Percentiles rank a stretch among this genome's conserved stretches.
phyloP scores from a whole-genome alignment of 805 yeast genomes.

The Ogataea glucozyma region DNA sequence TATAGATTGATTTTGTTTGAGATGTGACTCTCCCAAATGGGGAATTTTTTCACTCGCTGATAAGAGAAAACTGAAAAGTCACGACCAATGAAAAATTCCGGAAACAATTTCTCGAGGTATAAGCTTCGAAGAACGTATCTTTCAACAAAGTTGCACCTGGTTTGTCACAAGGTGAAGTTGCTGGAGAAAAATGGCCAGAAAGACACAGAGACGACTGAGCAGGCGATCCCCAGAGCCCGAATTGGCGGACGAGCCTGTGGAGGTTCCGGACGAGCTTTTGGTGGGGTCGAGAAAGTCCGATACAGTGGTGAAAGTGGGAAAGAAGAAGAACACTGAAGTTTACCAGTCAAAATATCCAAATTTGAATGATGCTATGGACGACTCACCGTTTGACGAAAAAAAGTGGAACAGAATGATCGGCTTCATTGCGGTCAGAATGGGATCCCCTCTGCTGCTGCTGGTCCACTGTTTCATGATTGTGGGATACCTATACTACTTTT shows the following conservation, averaged over 20 bases:
- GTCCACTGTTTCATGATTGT: slow-evolving; percentile 25
- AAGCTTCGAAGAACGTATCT: too few species aligned
- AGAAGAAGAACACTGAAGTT: slow-evolving; percentile 1
- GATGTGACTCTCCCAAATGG: background rate
- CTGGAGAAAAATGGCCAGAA: slow-evolving; percentile 20
- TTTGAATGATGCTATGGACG: slow-evolving; percentile 13
- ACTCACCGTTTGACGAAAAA: slow-evolving; percentile 17
- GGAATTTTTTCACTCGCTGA: slow-evolving; percentile 2
- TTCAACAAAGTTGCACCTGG: too few species aligned
- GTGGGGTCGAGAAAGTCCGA: slow-evolving; percentile 13
- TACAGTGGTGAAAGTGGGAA: slow-evolving; percentile 19
- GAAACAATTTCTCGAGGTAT: too few species aligned
- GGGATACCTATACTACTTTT: slow-evolving; percentile 20
- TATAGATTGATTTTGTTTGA: too few species aligned
- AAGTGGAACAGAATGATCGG: slow-evolving; percentile 31
- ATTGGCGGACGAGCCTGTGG: background rate
- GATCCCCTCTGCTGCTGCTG: slow-evolving; percentile 30
- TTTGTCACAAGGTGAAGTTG: too few species aligned
- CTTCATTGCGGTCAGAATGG: slow-evolving; percentile 26
- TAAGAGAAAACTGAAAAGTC: slow-evolving; percentile 11
- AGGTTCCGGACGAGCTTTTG: slow-evolving; percentile 7
- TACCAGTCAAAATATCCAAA: slow-evolving; percentile 12
- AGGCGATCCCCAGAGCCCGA: background rate
- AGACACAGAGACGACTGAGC: slow-evolving; percentile 21
- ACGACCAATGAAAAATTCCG: slow-evolving; percentile 6